A percentile compares a stretch with the other conserved stretches of the same genome.
phyloP scores from a whole-genome alignment of 768 basidiomycete genomes.

The Butyriboletus loyo region DNA sequence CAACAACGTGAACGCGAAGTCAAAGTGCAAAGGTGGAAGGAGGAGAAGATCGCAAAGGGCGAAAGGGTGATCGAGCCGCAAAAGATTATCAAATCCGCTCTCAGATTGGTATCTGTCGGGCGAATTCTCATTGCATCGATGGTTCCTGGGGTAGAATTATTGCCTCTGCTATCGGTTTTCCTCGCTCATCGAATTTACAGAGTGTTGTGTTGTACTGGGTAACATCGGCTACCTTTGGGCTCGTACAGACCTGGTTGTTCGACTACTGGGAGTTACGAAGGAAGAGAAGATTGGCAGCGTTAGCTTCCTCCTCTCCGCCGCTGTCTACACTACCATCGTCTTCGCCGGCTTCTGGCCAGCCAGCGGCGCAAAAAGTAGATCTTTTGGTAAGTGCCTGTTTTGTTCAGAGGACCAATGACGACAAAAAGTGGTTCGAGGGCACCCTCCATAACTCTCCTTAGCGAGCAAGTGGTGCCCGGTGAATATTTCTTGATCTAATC shows the following conservation, averaged over 20 bases:
- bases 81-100: constrained; percentile 50
- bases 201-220: constrained; percentile 75
- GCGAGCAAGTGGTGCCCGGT: constrained; percentile 45
- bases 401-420: constrained; percentile 50
- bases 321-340: neutral
- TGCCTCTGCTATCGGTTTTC: constrained; percentile 17
- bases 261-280: constrained; percentile 59
- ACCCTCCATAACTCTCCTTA: constrained; percentile 37
- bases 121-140: constrained; percentile 67
- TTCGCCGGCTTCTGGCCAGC: neutral
- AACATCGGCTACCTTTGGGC: constrained; percentile 69
- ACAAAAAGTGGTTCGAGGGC: constrained; percentile 73
- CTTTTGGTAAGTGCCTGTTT: constrained; percentile 15
- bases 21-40: constrained; percentile 46
- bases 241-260: constrained; percentile 71
- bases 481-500: constrained; percentile 91
- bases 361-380: constrained; percentile 16
- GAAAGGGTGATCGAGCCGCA: constrained; percentile 45
- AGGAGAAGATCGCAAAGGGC: constrained; percentile 40
- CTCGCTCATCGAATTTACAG: constrained; percentile 27
- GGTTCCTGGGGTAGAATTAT: constrained; percentile 59
- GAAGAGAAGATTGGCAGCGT: constrained; percentile 19
- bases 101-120: constrained; percentile 58
- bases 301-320: neutral
- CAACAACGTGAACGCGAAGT: constrained; percentile 51